A percentile compares a stretch with the other conserved stretches of the same genome.
These are phyloP conservation scores for Malassezia caprae DNA, from an alignment of 1,284 basidiomycete genomes.

Conservation along the genomic window DNA sequence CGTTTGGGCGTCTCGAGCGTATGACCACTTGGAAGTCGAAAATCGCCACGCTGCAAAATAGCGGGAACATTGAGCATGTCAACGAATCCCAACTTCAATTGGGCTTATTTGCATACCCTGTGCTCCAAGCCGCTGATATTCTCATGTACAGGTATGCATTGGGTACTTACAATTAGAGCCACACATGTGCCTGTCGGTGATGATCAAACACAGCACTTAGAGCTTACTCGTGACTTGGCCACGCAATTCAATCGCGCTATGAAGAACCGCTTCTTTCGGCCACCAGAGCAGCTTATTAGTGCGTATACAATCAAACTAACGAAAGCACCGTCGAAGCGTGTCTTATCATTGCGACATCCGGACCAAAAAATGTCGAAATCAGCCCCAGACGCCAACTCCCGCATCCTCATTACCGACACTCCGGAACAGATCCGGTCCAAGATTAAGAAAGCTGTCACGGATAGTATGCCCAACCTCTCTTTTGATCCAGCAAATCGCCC, in stretches of 20 bases:
- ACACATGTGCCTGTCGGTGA: slow-evolving; percentile 92
- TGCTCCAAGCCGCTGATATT: slow-evolving; percentile 87
- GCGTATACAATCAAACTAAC: slow-evolving; percentile 40
- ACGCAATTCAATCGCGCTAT: slow-evolving; percentile 65
- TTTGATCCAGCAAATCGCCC: slow-evolving; percentile 69
- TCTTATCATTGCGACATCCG: slow-evolving; percentile 73
- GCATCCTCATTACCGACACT: slow-evolving; percentile 74
- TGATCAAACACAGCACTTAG: slow-evolving; percentile 87
- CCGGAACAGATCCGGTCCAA: slow-evolving; percentile 59
- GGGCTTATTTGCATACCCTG: slow-evolving; percentile 82
- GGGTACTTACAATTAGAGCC: slow-evolving; percentile 53
- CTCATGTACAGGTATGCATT: slow-evolving; percentile 64
- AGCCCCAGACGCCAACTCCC: slow-evolving; percentile 64
- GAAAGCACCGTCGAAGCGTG: slow-evolving; percentile 59
- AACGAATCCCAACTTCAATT: slow-evolving; percentile 71
- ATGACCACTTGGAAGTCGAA: slow-evolving; percentile 97
- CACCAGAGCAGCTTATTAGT: slow-evolving; percentile 69
- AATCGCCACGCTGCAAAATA: slow-evolving; percentile 62
- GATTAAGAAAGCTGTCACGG: slow-evolving; percentile 72
- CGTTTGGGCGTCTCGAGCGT: slow-evolving; percentile 68
- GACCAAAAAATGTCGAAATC: slow-evolving; percentile 92
- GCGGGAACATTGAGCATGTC: slow-evolving; percentile 60
- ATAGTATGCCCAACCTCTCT: slow-evolving; percentile 59
- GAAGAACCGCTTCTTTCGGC: slow-evolving; percentile 52
- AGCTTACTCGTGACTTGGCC: slow-evolving; percentile 72